These are phyloP conservation scores for Phytophthora pinifolia DNA, from an alignment of 352 stramenopile species.

Conservation along the genomic window DNA sequence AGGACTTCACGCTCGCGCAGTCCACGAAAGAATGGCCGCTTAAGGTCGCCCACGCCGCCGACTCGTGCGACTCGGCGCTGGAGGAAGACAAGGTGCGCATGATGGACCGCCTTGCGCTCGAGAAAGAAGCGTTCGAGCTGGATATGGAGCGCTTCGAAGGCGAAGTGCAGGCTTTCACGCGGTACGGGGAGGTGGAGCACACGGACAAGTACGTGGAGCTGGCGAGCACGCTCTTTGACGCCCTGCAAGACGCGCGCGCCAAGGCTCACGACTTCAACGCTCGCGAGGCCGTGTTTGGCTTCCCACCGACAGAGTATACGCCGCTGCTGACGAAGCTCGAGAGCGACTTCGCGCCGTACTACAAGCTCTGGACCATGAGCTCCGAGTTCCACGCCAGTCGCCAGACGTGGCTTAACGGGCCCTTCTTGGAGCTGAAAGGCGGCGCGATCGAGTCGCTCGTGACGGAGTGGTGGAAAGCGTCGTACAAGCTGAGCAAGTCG, in stretches of 20 bases:
- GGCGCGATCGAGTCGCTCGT: constrained; percentile 88
- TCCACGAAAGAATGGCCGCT: constrained; percentile 89
- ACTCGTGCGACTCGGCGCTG: constrained; percentile 86
- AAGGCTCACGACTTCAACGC: constrained; percentile 93
- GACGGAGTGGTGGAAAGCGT: constrained; percentile 93
- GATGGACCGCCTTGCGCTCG: constrained; percentile 92
- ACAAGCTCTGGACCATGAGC: constrained; percentile 95
- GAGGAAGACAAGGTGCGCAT: constrained; percentile 93
- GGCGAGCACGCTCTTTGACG: constrained; percentile 86
- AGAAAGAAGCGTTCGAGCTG: constrained; percentile 89
- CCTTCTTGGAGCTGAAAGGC: constrained; percentile 91
- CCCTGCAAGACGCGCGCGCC: constrained; percentile 89
- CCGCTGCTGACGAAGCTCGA: constrained; percentile 82
- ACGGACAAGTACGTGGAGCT: constrained; percentile 91
- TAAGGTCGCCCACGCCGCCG: constrained; percentile 75
- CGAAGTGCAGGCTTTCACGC: constrained; percentile 85
- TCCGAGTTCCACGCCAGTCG: constrained; percentile 92
- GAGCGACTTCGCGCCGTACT: constrained; percentile 88
- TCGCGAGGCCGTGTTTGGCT: constrained; percentile 92
- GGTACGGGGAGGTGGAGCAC: constrained; percentile 87
- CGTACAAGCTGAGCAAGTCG: constrained; percentile 91
- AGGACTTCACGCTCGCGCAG: constrained; percentile 90
- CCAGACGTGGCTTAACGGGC: constrained; percentile 91
- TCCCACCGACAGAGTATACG: constrained; percentile 91
- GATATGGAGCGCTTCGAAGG: constrained; percentile 90